Evolutionary conservation across 2,329 filamentous ascomycete species (phyloP), one percentile per base, ranked within the genome.

Genomic region (Sporothrix dimorphospora): DNA sequence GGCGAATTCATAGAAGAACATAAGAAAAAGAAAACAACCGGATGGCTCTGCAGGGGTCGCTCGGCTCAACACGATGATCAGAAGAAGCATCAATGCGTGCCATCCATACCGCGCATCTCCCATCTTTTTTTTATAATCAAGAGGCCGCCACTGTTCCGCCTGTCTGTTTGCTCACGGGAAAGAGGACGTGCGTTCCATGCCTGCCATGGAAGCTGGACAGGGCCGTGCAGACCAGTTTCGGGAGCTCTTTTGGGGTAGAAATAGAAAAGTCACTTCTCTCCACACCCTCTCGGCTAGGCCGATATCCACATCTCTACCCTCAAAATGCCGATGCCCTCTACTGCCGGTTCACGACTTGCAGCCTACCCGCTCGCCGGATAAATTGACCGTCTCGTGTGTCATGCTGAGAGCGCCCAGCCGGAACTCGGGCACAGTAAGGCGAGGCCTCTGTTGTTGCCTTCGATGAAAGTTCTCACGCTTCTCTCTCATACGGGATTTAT

Each of bases 361-460:
- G 19, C 14, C 16, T 34, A 71, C 34, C 12, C 21, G 9, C 30
- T 24, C 16, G n/a, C 55, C 57, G 69, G 69, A 42, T 71, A 71
- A 71, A 71, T 9, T 61, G 5, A 2, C 38, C 49, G 55, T 71
- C 57, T 66, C 61, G 61, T 47, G 69, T 71, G 55, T 65, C 57
- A 30, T 12, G 45, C 53, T 30, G 21, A 47, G 11, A 38, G n/a
- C 27, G 42, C 16, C 51, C 24, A 63, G 68, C 53, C 68, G 68
- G 55, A 61, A 24, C 68, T 49, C 68, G 55, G 57, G 68, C 61
- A 21, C 30, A 19, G 11, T 45, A 27, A 45, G n/a, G 14, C 40
- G 12, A 27, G 5, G 16, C 24, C 1, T 27, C 1, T 47, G 12
- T 14, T 14, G 11, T 16, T 27, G 27, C 16, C 16, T n/a, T 38